Evolutionary conservation across 2,329 filamentous ascomycete species (phyloP).

Genomic region (Colletotrichum chlorophyti): DNA sequence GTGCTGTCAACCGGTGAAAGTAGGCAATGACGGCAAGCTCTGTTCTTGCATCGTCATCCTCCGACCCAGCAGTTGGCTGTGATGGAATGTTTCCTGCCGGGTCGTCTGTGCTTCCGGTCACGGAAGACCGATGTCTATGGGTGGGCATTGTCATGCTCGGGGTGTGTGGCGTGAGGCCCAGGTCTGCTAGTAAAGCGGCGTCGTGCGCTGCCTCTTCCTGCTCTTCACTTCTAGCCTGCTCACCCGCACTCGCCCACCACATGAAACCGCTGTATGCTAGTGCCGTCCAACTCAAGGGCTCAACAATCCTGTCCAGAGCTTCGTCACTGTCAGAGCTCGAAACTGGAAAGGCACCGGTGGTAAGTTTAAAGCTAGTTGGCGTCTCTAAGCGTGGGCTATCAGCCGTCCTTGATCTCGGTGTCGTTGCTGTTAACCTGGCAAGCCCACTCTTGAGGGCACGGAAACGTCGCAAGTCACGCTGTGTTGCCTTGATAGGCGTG

Average conservation of each 20-base stretch:
- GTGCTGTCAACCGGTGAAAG: slow-evolving; percentile 77
- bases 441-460: slow-evolving; percentile 71
- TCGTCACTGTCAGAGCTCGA: slow-evolving; percentile 49
- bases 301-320: slow-evolving; percentile 61
- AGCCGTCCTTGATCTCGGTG: slow-evolving; percentile 18
- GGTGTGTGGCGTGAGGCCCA: slow-evolving; percentile 35
- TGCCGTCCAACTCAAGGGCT: slow-evolving; percentile 72
- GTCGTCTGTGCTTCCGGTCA: slow-evolving; percentile 43
- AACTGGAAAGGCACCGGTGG: slow-evolving; percentile 21
- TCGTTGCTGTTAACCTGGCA: slow-evolving; percentile 46
- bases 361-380: slow-evolving; percentile 30
- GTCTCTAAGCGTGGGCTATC: slow-evolving; percentile 37
- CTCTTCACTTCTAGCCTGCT: slow-evolving; percentile 68
- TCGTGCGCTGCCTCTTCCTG: slow-evolving; percentile 65
- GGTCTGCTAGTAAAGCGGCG: slow-evolving; percentile 60
- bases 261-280: slow-evolving; percentile 84
- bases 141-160: slow-evolving; percentile 37
- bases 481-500: slow-evolving; percentile 79
- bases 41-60: slow-evolving; percentile 52
- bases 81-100: slow-evolving; percentile 52
- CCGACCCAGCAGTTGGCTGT: slow-evolving; percentile 30
- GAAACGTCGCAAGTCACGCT: slow-evolving; percentile 87
- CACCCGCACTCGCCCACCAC: slow-evolving; percentile 89
- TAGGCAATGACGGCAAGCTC: slow-evolving; percentile 81
- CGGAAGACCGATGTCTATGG: slow-evolving; percentile 35